Evolutionary conservation across 768 basidiomycete genomes (phyloP).

Genomic region (Rhodocollybia butyracea): DNA sequence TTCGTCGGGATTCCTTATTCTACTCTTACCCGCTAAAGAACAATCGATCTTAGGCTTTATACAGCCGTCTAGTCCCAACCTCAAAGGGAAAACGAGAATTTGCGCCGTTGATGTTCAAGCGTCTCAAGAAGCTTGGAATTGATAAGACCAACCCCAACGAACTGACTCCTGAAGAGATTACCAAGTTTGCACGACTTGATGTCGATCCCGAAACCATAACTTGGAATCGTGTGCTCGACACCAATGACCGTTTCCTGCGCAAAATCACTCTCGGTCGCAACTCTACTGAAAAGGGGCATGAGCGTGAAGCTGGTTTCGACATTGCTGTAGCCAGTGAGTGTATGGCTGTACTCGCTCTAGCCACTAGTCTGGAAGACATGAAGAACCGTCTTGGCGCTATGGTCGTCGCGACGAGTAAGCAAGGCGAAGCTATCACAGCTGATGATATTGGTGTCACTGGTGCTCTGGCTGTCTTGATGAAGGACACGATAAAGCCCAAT

Average conservation of each 20-base stretch:
- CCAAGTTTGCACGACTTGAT: slow-evolving; percentile 86
- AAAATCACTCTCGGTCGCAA: slow-evolving; percentile 92
- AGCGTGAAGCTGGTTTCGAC: slow-evolving; percentile 90
- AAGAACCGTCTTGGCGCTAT: slow-evolving; percentile 88
- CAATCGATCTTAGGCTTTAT: slow-evolving; percentile 59
- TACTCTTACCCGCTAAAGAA: neutral
- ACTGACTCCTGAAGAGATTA: slow-evolving; percentile 89
- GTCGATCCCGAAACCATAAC: slow-evolving; percentile 90
- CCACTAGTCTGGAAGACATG: slow-evolving; percentile 89
- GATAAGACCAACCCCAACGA: slow-evolving; percentile 90
- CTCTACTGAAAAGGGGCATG: slow-evolving; percentile 84
- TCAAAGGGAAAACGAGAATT: slow-evolving; percentile 96
- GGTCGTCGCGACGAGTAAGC: slow-evolving; percentile 94
- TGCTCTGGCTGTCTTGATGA: slow-evolving; percentile 94
- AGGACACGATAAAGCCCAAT: slow-evolving; percentile 99
- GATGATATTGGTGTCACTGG: slow-evolving; percentile 96
- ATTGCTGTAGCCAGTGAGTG: slow-evolving; percentile 96
- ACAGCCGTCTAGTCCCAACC: slow-evolving; percentile 84
- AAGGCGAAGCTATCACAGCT: slow-evolving; percentile 89
- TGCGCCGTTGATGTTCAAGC: slow-evolving; percentile 93
- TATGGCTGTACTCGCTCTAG: slow-evolving; percentile 96
- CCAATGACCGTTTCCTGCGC: slow-evolving; percentile 95
- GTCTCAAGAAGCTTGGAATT: slow-evolving; percentile 92
- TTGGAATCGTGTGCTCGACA: slow-evolving; percentile 97
- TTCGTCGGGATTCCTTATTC: slow-evolving; percentile 14